Percentiles rank a stretch among this genome's conserved stretches.
These are phyloP conservation scores for Globisporangium alternatum DNA, from an alignment of 352 stramenopile genomes.

Conservation along the genomic window DNA sequence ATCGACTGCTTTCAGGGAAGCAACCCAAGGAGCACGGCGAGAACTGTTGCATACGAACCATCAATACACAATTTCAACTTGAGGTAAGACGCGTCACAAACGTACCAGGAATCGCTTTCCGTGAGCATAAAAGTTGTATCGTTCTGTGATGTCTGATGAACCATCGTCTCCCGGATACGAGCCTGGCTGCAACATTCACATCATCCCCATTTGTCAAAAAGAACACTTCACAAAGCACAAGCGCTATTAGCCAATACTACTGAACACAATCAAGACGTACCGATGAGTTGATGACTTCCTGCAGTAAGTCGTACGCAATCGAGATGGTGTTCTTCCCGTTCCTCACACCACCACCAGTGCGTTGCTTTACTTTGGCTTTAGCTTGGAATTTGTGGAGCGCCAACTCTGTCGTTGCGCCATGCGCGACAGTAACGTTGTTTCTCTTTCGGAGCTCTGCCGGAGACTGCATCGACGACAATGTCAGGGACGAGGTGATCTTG, in stretches of 20 bases:
- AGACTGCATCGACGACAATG: background rate
- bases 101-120: slow-evolving; percentile 54
- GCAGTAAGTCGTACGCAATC: slow-evolving; percentile 20
- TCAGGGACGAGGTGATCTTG: background rate
- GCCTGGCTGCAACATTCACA: slow-evolving; percentile 10
- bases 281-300: slow-evolving; percentile 32
- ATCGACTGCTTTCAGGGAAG: slow-evolving; percentile 47
- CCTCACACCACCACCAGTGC: background rate
- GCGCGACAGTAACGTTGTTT: background rate
- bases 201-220: background rate
- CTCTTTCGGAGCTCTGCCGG: slow-evolving; percentile 3
- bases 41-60: slow-evolving; percentile 30
- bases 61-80: background rate
- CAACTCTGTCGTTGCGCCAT: slow-evolving; percentile 13
- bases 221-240: background rate
- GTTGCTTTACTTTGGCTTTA: slow-evolving; percentile 4
- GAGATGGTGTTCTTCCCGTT: background rate
- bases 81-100: background rate
- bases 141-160: slow-evolving; percentile 18
- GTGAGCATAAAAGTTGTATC: slow-evolving; percentile 63
- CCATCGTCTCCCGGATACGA: slow-evolving; percentile 20
- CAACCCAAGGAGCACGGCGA: slow-evolving; percentile 48
- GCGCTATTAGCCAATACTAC: background rate
- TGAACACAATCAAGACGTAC: slow-evolving; percentile 9
- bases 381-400: slow-evolving; percentile 25